Percentiles rank a stretch among this genome's conserved stretches.
Evolutionary conservation across 2,329 filamentous ascomycete species (phyloP).

Genomic region (Penicillium sp.): DNA sequence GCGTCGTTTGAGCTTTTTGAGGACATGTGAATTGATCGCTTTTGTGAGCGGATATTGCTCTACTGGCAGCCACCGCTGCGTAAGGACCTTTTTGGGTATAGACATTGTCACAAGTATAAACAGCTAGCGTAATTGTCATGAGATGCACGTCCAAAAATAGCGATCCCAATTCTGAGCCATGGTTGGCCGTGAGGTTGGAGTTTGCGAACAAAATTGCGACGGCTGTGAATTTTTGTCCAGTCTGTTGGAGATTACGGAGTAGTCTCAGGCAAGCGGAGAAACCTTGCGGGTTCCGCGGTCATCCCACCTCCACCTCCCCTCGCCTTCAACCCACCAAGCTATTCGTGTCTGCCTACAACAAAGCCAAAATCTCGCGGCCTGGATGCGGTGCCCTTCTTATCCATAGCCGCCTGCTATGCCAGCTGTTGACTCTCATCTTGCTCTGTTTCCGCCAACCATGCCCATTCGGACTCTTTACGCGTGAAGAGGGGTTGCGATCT

Average conservation of each 20-base stretch:
- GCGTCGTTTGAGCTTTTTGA: conserved; percentile 5
- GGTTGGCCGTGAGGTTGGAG: neutral
- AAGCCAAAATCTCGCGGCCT: conserved; percentile 19
- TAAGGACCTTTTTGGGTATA: conserved; percentile 4
- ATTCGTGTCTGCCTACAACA: conserved; percentile 6
- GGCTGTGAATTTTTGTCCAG: neutral
- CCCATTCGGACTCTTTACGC: conserved; percentile 13
- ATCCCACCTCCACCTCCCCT: conserved; percentile 13
- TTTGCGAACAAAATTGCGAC: neutral
- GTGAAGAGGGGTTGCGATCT: conserved; percentile 19
- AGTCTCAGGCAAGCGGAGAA: conserved; percentile 9
- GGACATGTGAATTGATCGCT: conserved; percentile 1
- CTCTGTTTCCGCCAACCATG: conserved; percentile 17
- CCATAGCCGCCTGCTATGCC: conserved; percentile 16
- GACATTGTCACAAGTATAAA: neutral
- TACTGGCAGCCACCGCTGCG: conserved; percentile 22
- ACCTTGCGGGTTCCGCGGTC: conserved; percentile 19
- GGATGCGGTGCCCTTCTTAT: conserved; percentile 26
- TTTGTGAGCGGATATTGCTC: conserved; percentile 27
- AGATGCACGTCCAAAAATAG: neutral
- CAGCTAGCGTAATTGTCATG: neutral
- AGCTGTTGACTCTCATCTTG: conserved; percentile 18
- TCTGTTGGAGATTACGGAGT: neutral
- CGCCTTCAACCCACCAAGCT: neutral
- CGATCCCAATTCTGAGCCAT: neutral